These are phyloP conservation scores for Tolypocladium ovalisporum DNA, from an alignment of 2,329 filamentous ascomycete genomes.

Conservation along the genomic window DNA sequence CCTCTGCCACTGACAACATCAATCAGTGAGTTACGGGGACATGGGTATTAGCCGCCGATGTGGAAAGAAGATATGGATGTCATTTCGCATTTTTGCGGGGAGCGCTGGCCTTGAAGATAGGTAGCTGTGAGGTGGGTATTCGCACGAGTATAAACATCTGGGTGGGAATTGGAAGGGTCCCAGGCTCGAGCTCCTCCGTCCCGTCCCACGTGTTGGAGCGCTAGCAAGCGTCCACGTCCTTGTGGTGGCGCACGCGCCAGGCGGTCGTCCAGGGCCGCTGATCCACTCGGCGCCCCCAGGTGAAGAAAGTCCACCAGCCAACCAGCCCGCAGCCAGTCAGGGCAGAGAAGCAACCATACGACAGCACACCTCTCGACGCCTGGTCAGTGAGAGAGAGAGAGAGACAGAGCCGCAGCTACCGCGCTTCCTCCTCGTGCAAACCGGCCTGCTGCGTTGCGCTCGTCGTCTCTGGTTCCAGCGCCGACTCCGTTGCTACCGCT, in stretches of 20 bases:
- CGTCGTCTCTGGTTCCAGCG: neutral
- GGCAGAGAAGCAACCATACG: neutral
- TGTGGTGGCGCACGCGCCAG: neutral
- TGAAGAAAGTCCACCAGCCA: neutral
- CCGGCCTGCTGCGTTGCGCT: neutral
- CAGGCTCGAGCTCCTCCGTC: neutral
- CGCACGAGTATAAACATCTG: neutral
- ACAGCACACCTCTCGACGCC: neutral
- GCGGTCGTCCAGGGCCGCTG: neutral
- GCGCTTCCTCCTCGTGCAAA: neutral
- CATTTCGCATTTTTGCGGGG: too few species aligned
- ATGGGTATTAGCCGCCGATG: neutral
- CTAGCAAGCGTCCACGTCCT: neutral
- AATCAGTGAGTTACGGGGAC: neutral
- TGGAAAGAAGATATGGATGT: too few species aligned
- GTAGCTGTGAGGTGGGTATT: neutral
- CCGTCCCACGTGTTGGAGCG: neutral
- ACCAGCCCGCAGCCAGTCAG: neutral
- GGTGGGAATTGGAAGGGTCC: too few species aligned
- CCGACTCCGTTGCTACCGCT: neutral
- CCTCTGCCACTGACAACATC: constrained; percentile 1
- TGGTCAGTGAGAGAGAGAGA: neutral
- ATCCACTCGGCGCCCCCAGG: neutral
- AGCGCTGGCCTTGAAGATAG: neutral
- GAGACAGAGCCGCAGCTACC: neutral